A percentile compares a stretch with the other conserved stretches of the same genome.
Conservation (phyloP, 805 yeast species). For the Torulaspora indica region DNA sequence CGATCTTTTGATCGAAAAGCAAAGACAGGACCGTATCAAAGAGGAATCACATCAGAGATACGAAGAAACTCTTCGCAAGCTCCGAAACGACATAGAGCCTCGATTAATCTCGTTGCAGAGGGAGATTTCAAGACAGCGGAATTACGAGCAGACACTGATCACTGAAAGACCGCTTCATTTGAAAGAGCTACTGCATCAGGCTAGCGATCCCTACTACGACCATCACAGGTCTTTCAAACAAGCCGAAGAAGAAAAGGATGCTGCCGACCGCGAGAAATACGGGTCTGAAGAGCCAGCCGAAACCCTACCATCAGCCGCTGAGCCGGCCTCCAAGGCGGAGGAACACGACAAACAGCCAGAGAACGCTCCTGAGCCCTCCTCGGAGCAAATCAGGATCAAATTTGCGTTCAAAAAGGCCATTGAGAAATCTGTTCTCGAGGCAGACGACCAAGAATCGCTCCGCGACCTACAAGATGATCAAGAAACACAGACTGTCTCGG, state of each 20-base stretch:
- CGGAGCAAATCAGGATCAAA: conserved; percentile 24
- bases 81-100: conserved; percentile 22
- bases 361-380: neutral
- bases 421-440: conserved; percentile 16
- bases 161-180: conserved; percentile 19
- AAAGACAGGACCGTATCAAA: conserved; percentile 11
- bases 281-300: neutral
- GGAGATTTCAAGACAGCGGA: conserved; percentile 13
- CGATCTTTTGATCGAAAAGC: conserved; percentile 18
- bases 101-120: conserved; percentile 13
- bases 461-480: neutral
- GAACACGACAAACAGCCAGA: neutral
- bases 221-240: conserved; percentile 27
- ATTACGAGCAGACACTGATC: conserved; percentile 18
- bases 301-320: neutral
- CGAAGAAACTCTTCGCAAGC: conserved; percentile 14
- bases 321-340: neutral
- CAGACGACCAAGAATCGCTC: neutral
- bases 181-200: conserved; percentile 25
- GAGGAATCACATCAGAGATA: conserved; percentile 19
- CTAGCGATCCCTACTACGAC: conserved; percentile 28
- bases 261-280: conserved; percentile 15
- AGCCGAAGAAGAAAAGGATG: conserved; percentile 21
- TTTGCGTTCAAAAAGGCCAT: conserved; percentile 25
- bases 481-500: neutral